Conservation (phyloP, 352 stramenopile genomes). For the Pythium guiyangense region DNA sequence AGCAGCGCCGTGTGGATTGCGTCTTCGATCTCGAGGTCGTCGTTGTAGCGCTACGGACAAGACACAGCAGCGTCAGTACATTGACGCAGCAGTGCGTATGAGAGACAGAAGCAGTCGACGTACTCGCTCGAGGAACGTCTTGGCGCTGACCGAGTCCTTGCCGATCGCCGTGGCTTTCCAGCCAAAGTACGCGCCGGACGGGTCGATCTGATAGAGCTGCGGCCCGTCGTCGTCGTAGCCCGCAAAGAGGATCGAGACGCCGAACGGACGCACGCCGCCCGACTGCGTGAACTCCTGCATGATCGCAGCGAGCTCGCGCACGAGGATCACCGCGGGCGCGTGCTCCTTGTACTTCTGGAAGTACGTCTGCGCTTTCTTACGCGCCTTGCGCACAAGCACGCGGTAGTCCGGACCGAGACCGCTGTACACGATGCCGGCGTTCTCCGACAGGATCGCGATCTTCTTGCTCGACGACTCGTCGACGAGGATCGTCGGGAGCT, state of each 20-base stretch:
- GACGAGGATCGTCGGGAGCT: conserved; percentile 94
- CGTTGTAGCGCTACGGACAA: conserved; percentile 74
- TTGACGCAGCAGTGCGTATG: not conserved
- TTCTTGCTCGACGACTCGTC: conserved; percentile 96
- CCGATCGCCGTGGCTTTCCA: conserved; percentile 99
- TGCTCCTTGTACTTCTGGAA: conserved; percentile 94
- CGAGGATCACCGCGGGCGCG: conserved; percentile 94
- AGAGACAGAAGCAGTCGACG: conserved; percentile 29
- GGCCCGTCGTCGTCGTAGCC: conserved; percentile 97
- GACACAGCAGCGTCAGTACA: not conserved
- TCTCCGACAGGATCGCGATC: conserved; percentile 92
- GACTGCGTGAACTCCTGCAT: conserved; percentile 99
- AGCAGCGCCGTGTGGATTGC: conserved; percentile 98
- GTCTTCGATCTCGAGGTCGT: conserved; percentile 99
- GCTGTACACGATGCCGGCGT: conserved; percentile 94
- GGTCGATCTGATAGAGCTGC: conserved; percentile 98
- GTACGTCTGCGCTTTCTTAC: conserved; percentile 96
- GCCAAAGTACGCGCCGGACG: conserved; percentile 97
- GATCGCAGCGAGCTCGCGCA: conserved; percentile 94
- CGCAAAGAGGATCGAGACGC: conserved; percentile 97
- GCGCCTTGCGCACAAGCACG: conserved; percentile 94
- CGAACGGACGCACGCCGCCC: conserved; percentile 97
- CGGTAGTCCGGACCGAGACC: conserved; percentile 98
- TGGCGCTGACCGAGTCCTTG: conserved; percentile 97
- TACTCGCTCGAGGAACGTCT: conserved; percentile 98